Evolutionary conservation across 2,329 filamentous ascomycete species (phyloP), one percentile per base, ranked within the genome.

Genomic region (Stylonectria norvegica): DNA sequence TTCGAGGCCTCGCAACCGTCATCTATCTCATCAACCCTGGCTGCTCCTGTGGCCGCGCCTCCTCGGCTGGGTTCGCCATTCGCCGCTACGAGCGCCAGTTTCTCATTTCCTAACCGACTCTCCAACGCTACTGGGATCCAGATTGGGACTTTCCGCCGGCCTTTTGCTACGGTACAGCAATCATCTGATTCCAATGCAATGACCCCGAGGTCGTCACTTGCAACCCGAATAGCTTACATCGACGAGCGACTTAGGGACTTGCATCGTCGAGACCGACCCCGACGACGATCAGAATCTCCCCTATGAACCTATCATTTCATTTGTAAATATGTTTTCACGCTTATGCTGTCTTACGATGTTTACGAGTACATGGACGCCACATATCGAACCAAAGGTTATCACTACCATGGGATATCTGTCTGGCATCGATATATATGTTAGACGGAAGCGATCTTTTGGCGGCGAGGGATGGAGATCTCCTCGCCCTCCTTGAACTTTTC

Each of bases 1-100:
- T 66, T 70, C 15, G 63, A 65, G 34, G 51, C 60, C 4, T 58
- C 57, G 20, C 48, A 54, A 23, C 29, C 48, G 38, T 32, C 47
- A 48, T 20, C 31, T 27, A 40, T 41, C 20, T 43, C 42, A 12
- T 28, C 48, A 6, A 37, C 43, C 10, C 35, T 61, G 19, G 50
- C 61, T 22, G 49, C 56, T 50, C 62, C 67, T 5, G 55, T 59
- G 1, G 59, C 58, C 3, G 64, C 63, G 2, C 72, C 70, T 28
- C 66, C 70, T 11, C 71, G 78, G 5, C 68, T 83, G 4, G 76
- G 79, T 20, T 83, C 79, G 5, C 79, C 79, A 0, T 83, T 83
- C 47, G 64, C 70, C 6, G 68, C 67, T 22, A 58, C 67, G 8
- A 66, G 60, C 40, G 67, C 72, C 10, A 79, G 74, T 58, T 71